Conservation (phyloP, 345 rosid genomes). For the Syzygium oleosum region DNA sequence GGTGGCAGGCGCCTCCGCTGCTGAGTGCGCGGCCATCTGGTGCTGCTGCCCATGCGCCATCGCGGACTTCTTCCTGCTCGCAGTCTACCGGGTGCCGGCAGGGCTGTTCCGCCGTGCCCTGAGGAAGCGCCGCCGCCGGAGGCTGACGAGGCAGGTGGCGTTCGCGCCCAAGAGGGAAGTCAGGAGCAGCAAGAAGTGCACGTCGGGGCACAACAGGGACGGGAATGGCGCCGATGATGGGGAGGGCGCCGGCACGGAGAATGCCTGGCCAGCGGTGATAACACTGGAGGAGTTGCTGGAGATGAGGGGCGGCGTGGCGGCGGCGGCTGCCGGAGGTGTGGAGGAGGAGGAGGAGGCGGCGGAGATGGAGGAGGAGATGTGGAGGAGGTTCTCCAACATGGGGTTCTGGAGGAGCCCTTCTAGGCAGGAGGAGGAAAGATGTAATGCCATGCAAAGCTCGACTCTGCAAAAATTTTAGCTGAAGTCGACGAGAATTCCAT, state of each 20-base stretch:
- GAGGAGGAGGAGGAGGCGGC: constrained; percentile 4
- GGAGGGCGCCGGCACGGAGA: constrained; percentile 3
- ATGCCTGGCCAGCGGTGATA: background rate
- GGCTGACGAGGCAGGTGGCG: constrained; percentile 14
- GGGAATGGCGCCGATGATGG: background rate
- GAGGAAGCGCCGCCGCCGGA: constrained; percentile 12
- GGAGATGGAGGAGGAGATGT: constrained; percentile 35
- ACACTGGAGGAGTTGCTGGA: constrained; percentile 1
- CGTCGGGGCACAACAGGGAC: background rate
- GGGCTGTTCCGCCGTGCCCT: constrained; percentile 30
- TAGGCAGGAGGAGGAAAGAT: constrained; percentile 2
- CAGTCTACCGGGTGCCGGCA: constrained; percentile 29
- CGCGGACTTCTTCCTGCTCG: constrained; percentile 16
- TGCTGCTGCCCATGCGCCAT: constrained; percentile 38
- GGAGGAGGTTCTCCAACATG: constrained; percentile 21
- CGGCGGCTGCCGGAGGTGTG: background rate
- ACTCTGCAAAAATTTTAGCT: background rate
- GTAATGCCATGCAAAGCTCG: background rate
- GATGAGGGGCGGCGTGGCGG: background rate
- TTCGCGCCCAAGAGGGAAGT: background rate
- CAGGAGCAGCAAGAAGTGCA: background rate
- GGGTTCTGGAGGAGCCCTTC: constrained; percentile 51
- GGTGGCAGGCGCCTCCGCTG: constrained; percentile 31
- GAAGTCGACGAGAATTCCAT: background rate
- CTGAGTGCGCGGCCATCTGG: constrained; percentile 40